phyloP scores from a whole-genome alignment of 176 grass and related monocot genomes.

The Phragmites australis region DNA sequence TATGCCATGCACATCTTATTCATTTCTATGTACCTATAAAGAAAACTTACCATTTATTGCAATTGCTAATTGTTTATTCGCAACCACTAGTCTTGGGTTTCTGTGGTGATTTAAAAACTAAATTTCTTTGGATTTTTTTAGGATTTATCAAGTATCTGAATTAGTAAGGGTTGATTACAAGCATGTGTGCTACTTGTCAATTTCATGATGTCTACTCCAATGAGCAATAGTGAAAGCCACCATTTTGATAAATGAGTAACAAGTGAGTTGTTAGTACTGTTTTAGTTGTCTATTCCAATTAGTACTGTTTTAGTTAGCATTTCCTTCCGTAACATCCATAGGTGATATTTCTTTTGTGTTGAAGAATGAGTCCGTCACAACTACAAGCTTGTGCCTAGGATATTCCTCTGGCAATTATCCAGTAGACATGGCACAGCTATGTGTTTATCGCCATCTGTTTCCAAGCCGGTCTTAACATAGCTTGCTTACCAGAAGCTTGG shows the following conservation, averaged over 20 bases:
- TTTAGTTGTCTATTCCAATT: too few relatives aligned
- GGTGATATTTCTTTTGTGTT: not conserved
- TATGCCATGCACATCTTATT: not conserved
- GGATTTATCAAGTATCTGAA: not conserved
- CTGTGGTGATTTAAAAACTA: not conserved
- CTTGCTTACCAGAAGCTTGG: conserved; percentile 8
- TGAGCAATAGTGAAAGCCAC: not conserved
- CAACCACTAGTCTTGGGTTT: not conserved
- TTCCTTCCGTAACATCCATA: not conserved
- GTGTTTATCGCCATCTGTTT: conserved; percentile 27
- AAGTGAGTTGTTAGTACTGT: not conserved
- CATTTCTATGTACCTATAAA: not conserved
- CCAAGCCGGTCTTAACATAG: conserved; percentile 8
- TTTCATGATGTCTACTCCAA: conserved; percentile 14
- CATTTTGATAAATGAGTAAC: not conserved
- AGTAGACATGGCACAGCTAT: conserved; percentile 15
- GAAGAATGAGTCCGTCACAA: conserved; percentile 2
- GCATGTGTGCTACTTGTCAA: not conserved
- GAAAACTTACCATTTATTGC: not conserved
- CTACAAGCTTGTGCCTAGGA: not conserved
- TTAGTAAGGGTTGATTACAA: not conserved
- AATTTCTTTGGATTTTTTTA: not conserved
- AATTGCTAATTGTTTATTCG: not conserved
- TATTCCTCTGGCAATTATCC: conserved; percentile 5
- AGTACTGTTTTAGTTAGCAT: conserved; percentile 1